phyloP scores from a whole-genome alignment of 257 asterid species.

The Solanum chmielewskii region DNA sequence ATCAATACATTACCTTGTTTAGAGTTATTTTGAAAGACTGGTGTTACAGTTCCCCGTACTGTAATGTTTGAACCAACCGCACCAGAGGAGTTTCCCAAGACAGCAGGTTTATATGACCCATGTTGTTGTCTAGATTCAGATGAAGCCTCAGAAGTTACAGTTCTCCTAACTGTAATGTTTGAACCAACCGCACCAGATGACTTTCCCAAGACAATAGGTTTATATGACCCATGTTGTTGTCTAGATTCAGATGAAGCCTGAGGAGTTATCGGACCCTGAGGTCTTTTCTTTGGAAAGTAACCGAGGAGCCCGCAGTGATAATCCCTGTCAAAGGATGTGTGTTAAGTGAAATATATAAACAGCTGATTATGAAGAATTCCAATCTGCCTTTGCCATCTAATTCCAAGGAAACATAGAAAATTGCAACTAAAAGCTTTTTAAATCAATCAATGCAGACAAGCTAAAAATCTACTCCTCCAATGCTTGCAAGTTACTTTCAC shows the following conservation, averaged over 20 bases:
- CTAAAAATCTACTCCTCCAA: background rate
- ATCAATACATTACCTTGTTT: background rate
- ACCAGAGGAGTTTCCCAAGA: constrained; percentile 23
- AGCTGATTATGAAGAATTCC: background rate
- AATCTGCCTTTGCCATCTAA: background rate
- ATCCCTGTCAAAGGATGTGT: constrained; percentile 33
- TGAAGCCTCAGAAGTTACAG: constrained; percentile 1
- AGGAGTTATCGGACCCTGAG: constrained; percentile 10
- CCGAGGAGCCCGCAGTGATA: constrained; percentile 78
- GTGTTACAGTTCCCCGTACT: constrained; percentile 12
- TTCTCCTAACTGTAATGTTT: constrained; percentile 12
- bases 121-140: constrained; percentile 12
- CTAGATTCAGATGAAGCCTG: constrained; percentile 15
- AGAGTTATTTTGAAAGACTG: constrained; percentile 8
- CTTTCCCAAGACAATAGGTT: constrained; percentile 37
- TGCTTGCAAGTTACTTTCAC: background rate
- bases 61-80: constrained; percentile 12
- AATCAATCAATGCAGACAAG: background rate
- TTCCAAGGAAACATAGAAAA: background rate
- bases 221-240: constrained; percentile 20
- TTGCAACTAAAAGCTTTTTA: background rate
- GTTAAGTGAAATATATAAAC: background rate
- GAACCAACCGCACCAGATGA: constrained; percentile 17
- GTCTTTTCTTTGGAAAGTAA: constrained; percentile 29
- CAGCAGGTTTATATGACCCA: constrained; percentile 40